Base-by-base conservation (phyloP, 2,329 filamentous ascomycete species). In the Trichoderma brevicompactum region DNA sequence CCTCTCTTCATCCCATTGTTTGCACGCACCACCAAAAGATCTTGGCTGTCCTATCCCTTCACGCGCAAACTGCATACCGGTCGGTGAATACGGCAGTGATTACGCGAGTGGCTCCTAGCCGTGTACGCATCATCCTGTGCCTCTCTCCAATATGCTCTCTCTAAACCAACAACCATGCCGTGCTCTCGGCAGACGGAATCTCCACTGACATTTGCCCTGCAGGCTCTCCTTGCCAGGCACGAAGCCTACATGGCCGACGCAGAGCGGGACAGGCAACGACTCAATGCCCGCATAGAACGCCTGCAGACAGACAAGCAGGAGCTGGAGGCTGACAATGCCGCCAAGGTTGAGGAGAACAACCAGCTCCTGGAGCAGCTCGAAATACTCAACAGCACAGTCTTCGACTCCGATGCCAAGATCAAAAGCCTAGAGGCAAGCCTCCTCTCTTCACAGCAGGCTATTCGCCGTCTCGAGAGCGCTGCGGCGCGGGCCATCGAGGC, bases 161-260 rank as follows among this genome's bases (percentile, higher is more conserved):
- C 28, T 28, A 44, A 8, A 12, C 58, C 56, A 41, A 34, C 40
- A 6, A 38, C 6, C 40, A 63, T 63, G 60, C 48, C 46, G 19
- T 63, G 28, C 63, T 50, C 9, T 17, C 38, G 40, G 48, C 61
- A 65, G 49, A 70, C 71, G 67, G 68, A 74, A 66, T 81, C 83
- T 70, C 84, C 84, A 80, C 90, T 96, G 79, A 96, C 88, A 61
- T 91, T 87, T 79, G 81, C 85, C 62, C 78, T 90, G 66, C 88
- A 98, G 95, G 93, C 93, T 67, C 84, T 99, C 65, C 87, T 99
- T 48, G 88, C 90, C 69, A 90, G 94, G 72, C 94, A 99, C 85
- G 94, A 98, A 82, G 88, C 91, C 66, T 97, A 96, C 79, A 94
- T 97, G 84, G 89, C 89, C 71, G 92, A 97, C 77, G 92, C 94